Evolutionary conservation across 192 early-diverging fungal species (phyloP).

Genomic region (Thoreauomyces humboldtii): DNA sequence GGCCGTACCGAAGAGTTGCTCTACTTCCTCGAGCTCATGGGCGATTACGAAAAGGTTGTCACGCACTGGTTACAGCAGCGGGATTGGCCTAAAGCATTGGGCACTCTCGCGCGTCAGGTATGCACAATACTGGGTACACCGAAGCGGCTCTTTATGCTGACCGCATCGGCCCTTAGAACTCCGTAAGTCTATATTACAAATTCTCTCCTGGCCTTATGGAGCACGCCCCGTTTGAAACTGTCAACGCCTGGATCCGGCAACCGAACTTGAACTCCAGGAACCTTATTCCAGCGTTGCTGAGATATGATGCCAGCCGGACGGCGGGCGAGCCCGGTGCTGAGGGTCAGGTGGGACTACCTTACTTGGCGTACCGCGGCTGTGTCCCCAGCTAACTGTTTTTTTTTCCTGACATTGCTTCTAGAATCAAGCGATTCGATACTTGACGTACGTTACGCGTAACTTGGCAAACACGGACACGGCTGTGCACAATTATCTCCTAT

Average conservation of each 20-base stretch:
- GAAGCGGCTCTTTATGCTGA: too few relatives aligned
- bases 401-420: too few relatives aligned
- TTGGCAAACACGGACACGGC: conserved; percentile 79
- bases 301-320: conserved; percentile 58
- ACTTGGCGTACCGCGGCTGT: not conserved
- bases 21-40: conserved; percentile 78
- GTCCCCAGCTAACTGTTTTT: not conserved
- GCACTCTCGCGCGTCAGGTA: conserved; percentile 76
- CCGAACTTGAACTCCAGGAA: conserved; percentile 76
- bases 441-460: conserved; percentile 77
- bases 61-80: conserved; percentile 78
- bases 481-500: conserved; percentile 92
- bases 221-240: conserved; percentile 76
- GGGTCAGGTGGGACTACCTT: conserved; percentile 1
- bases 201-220: conserved; percentile 85
- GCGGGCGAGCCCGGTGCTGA: not conserved
- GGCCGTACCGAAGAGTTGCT: conserved; percentile 79
- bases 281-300: conserved; percentile 85
- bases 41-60: conserved; percentile 86
- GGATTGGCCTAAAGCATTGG: conserved; percentile 73
- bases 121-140: too few relatives aligned
- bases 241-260: conserved; percentile 84
- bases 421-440: conserved; percentile 87
- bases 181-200: conserved; percentile 82
- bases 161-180: conserved; percentile 54